Percentiles rank a stretch among this genome's conserved stretches.
Conservation (phyloP, 176 grass and related monocot genomes). For the Aegilops speltoides region DNA sequence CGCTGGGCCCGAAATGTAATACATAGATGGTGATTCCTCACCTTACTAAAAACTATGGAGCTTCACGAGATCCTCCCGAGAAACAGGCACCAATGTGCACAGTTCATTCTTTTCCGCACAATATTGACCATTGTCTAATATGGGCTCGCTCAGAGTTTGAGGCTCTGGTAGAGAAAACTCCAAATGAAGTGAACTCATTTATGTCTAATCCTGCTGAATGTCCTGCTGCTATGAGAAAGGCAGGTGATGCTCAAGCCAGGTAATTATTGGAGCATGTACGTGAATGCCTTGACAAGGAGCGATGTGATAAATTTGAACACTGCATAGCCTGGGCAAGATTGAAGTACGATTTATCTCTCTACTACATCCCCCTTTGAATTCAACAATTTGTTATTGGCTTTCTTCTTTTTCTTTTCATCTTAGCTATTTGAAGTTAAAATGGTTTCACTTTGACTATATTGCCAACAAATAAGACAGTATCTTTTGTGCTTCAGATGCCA, state of each 20-base stretch:
- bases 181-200: too few relatives aligned
- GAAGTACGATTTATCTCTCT: conserved; percentile 27
- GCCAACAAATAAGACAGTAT: not conserved
- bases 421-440: conserved; percentile 5
- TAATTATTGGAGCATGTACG: conserved; percentile 47
- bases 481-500: not conserved
- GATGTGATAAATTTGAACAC: conserved; percentile 63
- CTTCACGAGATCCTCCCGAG: too few relatives aligned
- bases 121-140: too few relatives aligned
- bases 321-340: conserved; percentile 61
- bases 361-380: not conserved
- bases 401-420: not conserved
- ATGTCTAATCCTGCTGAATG: too few relatives aligned
- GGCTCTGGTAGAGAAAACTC: too few relatives aligned
- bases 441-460: conserved; percentile 7
- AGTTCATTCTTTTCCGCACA: too few relatives aligned
- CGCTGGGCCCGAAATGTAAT: too few relatives aligned
- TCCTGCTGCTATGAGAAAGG: too few relatives aligned
- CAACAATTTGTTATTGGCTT: conserved; percentile 16
- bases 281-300: conserved; percentile 62
- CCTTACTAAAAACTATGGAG: too few relatives aligned
- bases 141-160: too few relatives aligned
- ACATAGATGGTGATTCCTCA: too few relatives aligned
- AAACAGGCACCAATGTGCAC: too few relatives aligned
- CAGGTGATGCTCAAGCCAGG: conserved; percentile 60